Percentiles rank a stretch among this genome's conserved stretches.
Evolutionary conservation across 257 asterid genomes (phyloP).

Genomic region (Nicotiana otophora): DNA sequence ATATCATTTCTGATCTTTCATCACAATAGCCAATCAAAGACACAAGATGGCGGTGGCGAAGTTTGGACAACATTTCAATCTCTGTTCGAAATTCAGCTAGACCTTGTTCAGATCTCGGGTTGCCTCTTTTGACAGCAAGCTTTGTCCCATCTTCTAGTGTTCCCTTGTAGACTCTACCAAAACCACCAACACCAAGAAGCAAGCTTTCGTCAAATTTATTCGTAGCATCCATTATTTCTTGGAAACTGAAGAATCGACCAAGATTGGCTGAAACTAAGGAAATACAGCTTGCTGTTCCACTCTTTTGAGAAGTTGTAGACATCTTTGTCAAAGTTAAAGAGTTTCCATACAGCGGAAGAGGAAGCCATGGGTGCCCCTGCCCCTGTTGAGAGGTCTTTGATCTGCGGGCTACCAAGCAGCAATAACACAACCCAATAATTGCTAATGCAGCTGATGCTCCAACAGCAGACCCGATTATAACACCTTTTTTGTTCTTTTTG

Average conservation of each 20-base stretch:
- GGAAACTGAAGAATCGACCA: conserved; percentile 62
- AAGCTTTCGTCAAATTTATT: conserved; percentile 54
- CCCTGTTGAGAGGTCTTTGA: conserved; percentile 45
- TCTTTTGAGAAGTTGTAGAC: conserved; percentile 56
- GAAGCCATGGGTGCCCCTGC: conserved; percentile 55
- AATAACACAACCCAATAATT: conserved; percentile 43
- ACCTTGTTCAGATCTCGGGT: conserved; percentile 77
- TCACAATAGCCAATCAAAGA: conserved; percentile 78
- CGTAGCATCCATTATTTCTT: conserved; percentile 65
- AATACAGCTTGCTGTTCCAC: conserved; percentile 64
- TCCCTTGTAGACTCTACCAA: conserved; percentile 71
- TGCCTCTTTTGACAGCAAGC: conserved; percentile 77
- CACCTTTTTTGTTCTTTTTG: conserved; percentile 27
- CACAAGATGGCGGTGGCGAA: conserved; percentile 76
- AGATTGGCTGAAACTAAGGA: conserved; percentile 49
- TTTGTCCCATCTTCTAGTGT: conserved; percentile 57
- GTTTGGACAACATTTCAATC: conserved; percentile 71
- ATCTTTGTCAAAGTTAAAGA: conserved; percentile 51
- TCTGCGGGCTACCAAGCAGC: conserved; percentile 37
- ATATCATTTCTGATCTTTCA: conserved; percentile 68
- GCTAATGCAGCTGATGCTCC: conserved; percentile 36
- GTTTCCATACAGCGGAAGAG: conserved; percentile 63
- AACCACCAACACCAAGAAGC: conserved; percentile 82
- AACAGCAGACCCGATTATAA: conserved; percentile 37
- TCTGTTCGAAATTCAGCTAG: conserved; percentile 70